Percentiles rank a stretch among this genome's conserved stretches.
Conservation (phyloP, 768 basidiomycete species). For the Tricholoma saponaceum region DNA sequence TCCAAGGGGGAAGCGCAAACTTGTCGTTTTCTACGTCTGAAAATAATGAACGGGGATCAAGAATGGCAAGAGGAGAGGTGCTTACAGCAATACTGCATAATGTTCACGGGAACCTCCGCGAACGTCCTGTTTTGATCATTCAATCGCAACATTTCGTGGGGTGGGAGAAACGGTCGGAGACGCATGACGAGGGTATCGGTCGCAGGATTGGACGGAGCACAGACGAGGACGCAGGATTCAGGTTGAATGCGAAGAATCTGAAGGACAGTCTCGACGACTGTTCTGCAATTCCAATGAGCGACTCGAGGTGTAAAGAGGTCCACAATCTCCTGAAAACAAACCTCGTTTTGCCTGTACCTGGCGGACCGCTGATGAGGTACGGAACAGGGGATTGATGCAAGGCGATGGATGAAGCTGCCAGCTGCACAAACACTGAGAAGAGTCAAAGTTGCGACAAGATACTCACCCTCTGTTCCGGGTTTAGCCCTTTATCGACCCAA, state of each 20-base stretch:
- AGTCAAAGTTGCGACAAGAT: background rate
- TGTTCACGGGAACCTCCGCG: conserved; percentile 42
- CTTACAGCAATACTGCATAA: conserved; percentile 46
- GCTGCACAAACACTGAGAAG: conserved; percentile 20
- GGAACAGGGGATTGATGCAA: conserved; percentile 42
- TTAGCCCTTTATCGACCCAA: conserved; percentile 45
- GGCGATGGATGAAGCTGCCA: conserved; percentile 39
- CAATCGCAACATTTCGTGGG: conserved; percentile 41
- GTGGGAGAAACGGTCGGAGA: conserved; percentile 32
- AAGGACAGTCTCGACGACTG: conserved; percentile 44
- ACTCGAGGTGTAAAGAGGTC: background rate
- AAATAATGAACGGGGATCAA: background rate
- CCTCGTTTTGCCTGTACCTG: conserved; percentile 54
- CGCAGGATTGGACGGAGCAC: conserved; percentile 48
- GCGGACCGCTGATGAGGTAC: conserved; percentile 45
- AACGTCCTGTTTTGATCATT: conserved; percentile 48
- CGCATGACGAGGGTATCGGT: conserved; percentile 45
- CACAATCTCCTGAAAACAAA: conserved; percentile 8
- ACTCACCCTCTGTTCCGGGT: conserved; percentile 41
- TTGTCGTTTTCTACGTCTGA: conserved; percentile 43
- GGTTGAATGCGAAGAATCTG: conserved; percentile 46
- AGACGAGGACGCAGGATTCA: conserved; percentile 44
- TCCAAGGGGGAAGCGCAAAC: conserved; percentile 44
- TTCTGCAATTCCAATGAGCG: conserved; percentile 24
- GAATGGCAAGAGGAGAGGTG: conserved; percentile 2